These are phyloP conservation scores for Clathrus columnatus DNA, from an alignment of 768 basidiomycete genomes.

Conservation along the genomic window DNA sequence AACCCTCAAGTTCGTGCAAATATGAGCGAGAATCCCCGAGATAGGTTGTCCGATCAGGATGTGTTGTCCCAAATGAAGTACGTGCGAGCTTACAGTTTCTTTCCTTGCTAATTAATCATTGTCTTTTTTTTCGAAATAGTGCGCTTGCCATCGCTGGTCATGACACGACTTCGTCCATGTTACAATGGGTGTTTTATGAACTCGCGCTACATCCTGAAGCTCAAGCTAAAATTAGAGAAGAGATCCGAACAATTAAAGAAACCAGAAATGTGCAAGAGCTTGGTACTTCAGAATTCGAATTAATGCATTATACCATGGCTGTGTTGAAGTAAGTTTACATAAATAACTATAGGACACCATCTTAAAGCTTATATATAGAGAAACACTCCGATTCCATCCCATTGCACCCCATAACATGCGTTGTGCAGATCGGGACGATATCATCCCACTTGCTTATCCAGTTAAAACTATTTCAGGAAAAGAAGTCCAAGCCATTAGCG, in stretches of 20 bases:
- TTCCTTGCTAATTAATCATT: not conserved
- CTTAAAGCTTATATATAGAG: slow-evolving; percentile 19
- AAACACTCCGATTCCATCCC: slow-evolving; percentile 34
- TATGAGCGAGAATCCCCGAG: not conserved
- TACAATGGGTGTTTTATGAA: slow-evolving; percentile 34
- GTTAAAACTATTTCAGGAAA: not conserved
- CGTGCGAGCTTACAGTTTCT: not conserved
- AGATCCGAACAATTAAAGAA: slow-evolving; percentile 22
- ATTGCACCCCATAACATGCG: not conserved
- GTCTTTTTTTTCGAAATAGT: slow-evolving; percentile 18
- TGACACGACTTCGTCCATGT: slow-evolving; percentile 39
- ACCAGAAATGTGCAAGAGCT: slow-evolving; percentile 15
- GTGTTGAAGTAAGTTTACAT: slow-evolving; percentile 22
- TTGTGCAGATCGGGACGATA: not conserved
- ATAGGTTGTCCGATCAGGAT: not conserved
- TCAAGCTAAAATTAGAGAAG: slow-evolving; percentile 31
- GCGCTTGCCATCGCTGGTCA: slow-evolving; percentile 44
- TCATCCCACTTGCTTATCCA: not conserved
- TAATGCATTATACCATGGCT: slow-evolving; percentile 32
- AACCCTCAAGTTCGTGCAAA: slow-evolving; percentile 4
- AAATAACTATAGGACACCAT: not conserved
- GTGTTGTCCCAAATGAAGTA: slow-evolving; percentile 4
- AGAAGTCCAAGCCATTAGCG: not conserved
- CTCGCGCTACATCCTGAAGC: slow-evolving; percentile 30
- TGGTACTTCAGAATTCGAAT: slow-evolving; percentile 32